Percentiles rank a stretch among this genome's conserved stretches.
These are phyloP conservation scores for Ensete ventricosum DNA, from an alignment of 176 grass and related monocot genomes.

Conservation along the genomic window DNA sequence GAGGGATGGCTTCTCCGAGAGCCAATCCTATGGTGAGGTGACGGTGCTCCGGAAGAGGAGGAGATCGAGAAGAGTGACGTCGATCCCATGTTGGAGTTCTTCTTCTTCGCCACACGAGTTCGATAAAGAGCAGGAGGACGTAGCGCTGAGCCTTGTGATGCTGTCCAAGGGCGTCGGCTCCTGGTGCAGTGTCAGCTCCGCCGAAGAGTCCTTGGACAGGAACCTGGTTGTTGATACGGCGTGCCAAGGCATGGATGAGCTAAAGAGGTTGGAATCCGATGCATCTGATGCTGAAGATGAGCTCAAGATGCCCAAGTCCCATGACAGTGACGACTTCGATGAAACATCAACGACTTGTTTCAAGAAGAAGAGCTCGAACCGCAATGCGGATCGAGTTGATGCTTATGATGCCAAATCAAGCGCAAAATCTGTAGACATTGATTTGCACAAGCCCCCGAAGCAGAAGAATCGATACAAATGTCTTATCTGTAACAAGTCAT, in stretches of 20 bases:
- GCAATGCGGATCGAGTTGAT: neutral
- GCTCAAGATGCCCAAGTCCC: neutral
- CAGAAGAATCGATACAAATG: neutral
- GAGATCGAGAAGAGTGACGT: slow-evolving; percentile 11
- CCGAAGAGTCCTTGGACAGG: neutral
- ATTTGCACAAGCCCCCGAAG: neutral
- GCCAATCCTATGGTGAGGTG: neutral
- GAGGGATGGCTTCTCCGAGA: neutral
- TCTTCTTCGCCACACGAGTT: neutral
- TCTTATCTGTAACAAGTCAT: slow-evolving; percentile 7
- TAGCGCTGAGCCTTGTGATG: slow-evolving; percentile 5
- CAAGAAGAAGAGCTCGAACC: neutral
- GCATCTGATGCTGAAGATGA: neutral
- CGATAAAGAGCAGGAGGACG: slow-evolving; percentile 10
- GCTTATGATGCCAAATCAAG: neutral
- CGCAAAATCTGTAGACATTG: neutral
- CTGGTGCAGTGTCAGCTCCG: neutral
- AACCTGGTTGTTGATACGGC: neutral
- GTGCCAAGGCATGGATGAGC: neutral
- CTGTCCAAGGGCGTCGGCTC: neutral
- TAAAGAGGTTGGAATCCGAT: neutral
- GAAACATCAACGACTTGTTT: slow-evolving; percentile 1
- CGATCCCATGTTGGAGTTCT: neutral
- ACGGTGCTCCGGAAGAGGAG: neutral
- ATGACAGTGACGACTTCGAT: neutral